phyloP scores from a whole-genome alignment of 306 rosid species.

The Trifolium dubium region DNA sequence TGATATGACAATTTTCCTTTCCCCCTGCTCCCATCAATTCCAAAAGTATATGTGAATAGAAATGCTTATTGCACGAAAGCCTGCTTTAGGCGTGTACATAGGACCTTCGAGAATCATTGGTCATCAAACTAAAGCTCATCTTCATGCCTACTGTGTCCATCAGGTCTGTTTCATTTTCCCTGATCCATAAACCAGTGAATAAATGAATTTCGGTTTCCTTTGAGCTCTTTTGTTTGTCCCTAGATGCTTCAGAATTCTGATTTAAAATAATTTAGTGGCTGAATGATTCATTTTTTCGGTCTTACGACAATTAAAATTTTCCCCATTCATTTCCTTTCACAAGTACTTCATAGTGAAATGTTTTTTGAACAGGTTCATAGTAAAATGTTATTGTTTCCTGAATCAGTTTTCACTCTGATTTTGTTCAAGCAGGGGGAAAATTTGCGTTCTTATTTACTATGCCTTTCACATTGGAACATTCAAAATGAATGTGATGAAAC shows the following conservation, averaged over 20 bases:
- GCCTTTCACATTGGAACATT: constrained; percentile 24
- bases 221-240: neutral
- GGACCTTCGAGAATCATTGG: neutral
- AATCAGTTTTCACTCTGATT: constrained; percentile 8
- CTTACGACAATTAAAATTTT: no score
- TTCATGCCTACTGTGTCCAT: neutral
- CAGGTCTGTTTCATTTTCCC: neutral
- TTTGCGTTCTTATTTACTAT: neutral
- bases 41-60: neutral
- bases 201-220: neutral
- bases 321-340: neutral
- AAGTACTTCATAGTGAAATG: neutral
- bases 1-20: neutral
- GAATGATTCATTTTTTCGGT: neutral
- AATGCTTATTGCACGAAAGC: neutral
- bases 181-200: neutral
- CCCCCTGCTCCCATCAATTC: neutral
- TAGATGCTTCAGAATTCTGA: neutral
- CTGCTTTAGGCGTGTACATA: neutral
- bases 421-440: neutral
- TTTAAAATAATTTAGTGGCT: neutral
- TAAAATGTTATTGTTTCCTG: constrained; percentile 18
- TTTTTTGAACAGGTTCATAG: neutral
- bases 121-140: neutral
- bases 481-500: constrained; percentile 19